Evolutionary conservation across 2,329 filamentous ascomycete species (phyloP).

Genomic region (Onygena corvina): DNA sequence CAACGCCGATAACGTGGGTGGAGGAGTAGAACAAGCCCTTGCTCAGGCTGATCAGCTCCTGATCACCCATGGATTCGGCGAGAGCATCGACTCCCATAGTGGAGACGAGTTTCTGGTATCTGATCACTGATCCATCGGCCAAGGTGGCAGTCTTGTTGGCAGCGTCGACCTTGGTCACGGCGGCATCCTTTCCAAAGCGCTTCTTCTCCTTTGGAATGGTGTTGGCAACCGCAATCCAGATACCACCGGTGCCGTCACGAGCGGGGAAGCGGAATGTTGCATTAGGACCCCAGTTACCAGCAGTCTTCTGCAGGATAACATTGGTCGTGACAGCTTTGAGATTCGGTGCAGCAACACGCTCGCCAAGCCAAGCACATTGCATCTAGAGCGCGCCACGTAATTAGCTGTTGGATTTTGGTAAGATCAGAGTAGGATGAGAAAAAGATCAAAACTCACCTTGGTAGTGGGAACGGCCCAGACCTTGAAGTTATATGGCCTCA

Average conservation of each 20-base stretch:
- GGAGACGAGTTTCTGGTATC: constrained; percentile 84
- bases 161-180: constrained; percentile 77
- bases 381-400: constrained; percentile 50
- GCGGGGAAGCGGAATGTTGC: constrained; percentile 97
- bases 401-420: background rate
- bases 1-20: constrained; percentile 94
- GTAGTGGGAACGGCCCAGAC: constrained; percentile 98
- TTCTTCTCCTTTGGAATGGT: constrained; percentile 88
- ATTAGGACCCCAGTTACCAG: constrained; percentile 96
- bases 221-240: constrained; percentile 95
- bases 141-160: constrained; percentile 71
- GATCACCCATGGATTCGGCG: constrained; percentile 73
- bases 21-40: constrained; percentile 94
- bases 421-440: background rate
- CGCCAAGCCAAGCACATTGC: constrained; percentile 97
- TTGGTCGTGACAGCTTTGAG: constrained; percentile 89
- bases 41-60: constrained; percentile 68
- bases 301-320: constrained; percentile 88
- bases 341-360: constrained; percentile 94
- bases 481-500: constrained; percentile 99
- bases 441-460: constrained; percentile 50
- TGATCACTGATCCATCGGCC: constrained; percentile 72
- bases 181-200: constrained; percentile 71
- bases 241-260: constrained; percentile 87
- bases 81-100: constrained; percentile 94